Conservation (phyloP, 2,329 filamentous ascomycete genomes). For the Dactylellina cionopaga region DNA sequence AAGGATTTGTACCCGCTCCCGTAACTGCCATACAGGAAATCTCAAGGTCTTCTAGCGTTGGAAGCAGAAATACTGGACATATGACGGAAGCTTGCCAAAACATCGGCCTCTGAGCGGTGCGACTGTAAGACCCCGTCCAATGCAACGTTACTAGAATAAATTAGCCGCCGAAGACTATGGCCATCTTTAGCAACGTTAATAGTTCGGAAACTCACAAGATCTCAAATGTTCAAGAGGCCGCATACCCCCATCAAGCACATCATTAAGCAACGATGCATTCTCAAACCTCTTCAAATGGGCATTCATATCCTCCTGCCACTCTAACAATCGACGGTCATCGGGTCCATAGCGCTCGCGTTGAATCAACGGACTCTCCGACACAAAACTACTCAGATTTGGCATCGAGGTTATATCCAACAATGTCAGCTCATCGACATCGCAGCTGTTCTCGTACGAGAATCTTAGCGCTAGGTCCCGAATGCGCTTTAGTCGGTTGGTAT, state of each 20-base stretch:
- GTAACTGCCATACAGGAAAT: not conserved
- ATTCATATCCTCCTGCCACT: not conserved
- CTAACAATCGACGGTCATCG: not conserved
- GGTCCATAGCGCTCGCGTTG: not conserved
- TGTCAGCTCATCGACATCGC: not conserved
- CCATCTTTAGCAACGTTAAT: too few relatives aligned
- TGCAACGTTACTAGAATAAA: not conserved
- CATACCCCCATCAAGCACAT: not conserved
- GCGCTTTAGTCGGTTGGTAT: not conserved
- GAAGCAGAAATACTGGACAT: slow-evolving; percentile 11
- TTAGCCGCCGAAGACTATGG: not conserved
- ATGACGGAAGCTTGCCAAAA: not conserved
- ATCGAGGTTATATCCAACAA: not conserved
- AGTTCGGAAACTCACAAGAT: not conserved
- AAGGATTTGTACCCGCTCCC: not conserved
- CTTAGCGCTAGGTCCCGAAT: not conserved
- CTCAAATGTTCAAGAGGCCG: not conserved
- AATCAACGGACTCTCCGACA: slow-evolving; percentile 2
- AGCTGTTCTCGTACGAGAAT: not conserved
- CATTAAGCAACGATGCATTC: not conserved
- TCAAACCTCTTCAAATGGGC: not conserved
- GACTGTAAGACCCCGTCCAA: slow-evolving; percentile 7
- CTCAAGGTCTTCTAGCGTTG: not conserved
- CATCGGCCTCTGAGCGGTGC: not conserved
- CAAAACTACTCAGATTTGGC: not conserved